These are phyloP conservation scores for Fistulinella cinereoalba DNA, from an alignment of 1,284 basidiomycete genomes.

Conservation along the genomic window DNA sequence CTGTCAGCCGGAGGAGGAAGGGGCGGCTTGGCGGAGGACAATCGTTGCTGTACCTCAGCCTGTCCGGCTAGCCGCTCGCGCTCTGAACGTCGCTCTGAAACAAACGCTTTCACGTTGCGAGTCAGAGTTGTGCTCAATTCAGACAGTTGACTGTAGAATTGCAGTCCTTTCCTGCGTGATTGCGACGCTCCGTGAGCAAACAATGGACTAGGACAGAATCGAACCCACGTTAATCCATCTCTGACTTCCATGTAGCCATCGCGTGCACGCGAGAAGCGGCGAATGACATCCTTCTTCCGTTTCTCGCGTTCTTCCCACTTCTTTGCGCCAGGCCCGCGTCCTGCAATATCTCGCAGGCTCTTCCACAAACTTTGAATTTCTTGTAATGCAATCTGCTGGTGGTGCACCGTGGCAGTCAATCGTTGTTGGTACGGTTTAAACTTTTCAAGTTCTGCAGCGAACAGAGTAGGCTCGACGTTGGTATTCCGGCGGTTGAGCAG, in stretches of 20 bases:
- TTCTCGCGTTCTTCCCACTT: conserved; percentile 81
- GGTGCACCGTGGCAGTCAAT: conserved; percentile 71
- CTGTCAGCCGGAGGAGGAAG: conserved; percentile 46
- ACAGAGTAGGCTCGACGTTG: conserved; percentile 83
- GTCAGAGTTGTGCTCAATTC: conserved; percentile 62
- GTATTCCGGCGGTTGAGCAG: conserved; percentile 88
- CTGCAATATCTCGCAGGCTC: conserved; percentile 67
- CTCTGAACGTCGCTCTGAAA: conserved; percentile 66
- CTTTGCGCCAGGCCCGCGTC: conserved; percentile 65
- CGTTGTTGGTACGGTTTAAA: conserved; percentile 90
- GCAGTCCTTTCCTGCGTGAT: conserved; percentile 70
- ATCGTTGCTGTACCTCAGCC: conserved; percentile 67
- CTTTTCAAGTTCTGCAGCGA: conserved; percentile 93
- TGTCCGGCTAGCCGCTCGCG: conserved; percentile 67
- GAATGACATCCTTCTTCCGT: conserved; percentile 69
- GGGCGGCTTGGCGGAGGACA: conserved; percentile 41
- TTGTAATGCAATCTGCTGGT: conserved; percentile 70
- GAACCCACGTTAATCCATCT: conserved; percentile 75
- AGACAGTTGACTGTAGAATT: conserved; percentile 85
- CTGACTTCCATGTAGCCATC: conserved; percentile 86
- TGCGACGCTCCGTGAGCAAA: conserved; percentile 6
- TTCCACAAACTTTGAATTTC: conserved; percentile 74
- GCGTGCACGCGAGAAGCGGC: conserved; percentile 69
- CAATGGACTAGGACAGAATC: conserved; percentile 4
- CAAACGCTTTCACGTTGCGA: conserved; percentile 61